phyloP scores from a whole-genome alignment of 2,329 filamentous ascomycete genomes.

The Mariannaea elegans region DNA sequence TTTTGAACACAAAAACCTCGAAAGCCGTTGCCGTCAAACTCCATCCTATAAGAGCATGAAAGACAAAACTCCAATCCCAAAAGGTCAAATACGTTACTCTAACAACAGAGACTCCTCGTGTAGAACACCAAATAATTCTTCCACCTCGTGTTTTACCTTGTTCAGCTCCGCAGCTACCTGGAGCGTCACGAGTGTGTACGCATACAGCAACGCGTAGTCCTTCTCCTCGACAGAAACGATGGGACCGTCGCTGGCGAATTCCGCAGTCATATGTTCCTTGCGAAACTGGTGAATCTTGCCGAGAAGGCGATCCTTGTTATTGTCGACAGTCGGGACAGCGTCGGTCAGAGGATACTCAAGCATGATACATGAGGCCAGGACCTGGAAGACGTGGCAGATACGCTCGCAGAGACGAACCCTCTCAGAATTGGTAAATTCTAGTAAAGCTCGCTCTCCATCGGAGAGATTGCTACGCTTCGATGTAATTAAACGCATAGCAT shows the following conservation, averaged over 20 bases:
- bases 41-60: slow-evolving; percentile 2
- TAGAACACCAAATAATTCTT: slow-evolving; percentile 69
- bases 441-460: slow-evolving; percentile 81
- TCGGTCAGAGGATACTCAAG: slow-evolving; percentile 93
- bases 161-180: slow-evolving; percentile 73
- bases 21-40: neutral
- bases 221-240: slow-evolving; percentile 67
- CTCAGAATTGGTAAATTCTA: slow-evolving; percentile 82
- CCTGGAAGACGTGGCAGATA: slow-evolving; percentile 87
- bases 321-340: slow-evolving; percentile 83
- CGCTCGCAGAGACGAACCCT: slow-evolving; percentile 83
- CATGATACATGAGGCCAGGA: slow-evolving; percentile 92
- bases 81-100: slow-evolving; percentile 49
- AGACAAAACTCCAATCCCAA: slow-evolving; percentile 17
- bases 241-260: slow-evolving; percentile 34
- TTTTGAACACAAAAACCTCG: neutral
- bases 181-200: slow-evolving; percentile 78
- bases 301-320: slow-evolving; percentile 82
- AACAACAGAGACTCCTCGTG: slow-evolving; percentile 67
- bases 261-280: slow-evolving; percentile 65
- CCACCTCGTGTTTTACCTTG: slow-evolving; percentile 68
- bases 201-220: slow-evolving; percentile 92
- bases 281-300: slow-evolving; percentile 90
- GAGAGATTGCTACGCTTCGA: slow-evolving; percentile 79
- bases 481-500: slow-evolving; percentile 94